Evolutionary conservation across 1,284 basidiomycete genomes (phyloP).

Genomic region (Trametes sp.): DNA sequence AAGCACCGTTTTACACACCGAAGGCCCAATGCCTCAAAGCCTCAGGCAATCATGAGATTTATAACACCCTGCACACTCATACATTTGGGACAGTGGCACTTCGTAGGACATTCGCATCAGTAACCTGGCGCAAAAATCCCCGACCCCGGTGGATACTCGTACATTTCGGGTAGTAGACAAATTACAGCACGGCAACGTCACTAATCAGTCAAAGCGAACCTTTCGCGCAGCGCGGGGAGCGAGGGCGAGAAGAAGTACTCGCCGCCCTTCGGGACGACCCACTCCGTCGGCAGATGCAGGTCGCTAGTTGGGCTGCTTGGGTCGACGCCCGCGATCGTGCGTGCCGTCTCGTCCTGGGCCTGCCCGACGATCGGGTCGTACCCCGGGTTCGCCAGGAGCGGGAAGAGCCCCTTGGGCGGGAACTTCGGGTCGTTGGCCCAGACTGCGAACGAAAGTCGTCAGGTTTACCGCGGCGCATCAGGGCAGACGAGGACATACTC

Average conservation of each 20-base stretch:
- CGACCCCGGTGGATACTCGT: too few relatives aligned
- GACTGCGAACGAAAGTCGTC: constrained; percentile 6
- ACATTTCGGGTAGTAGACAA: too few relatives aligned
- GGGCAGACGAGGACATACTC: constrained; percentile 22
- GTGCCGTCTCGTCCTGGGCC: constrained; percentile 27
- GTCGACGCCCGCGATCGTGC: constrained; percentile 50
- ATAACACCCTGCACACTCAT: too few relatives aligned
- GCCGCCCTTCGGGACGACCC: constrained; percentile 48
- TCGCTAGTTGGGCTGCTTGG: constrained; percentile 44
- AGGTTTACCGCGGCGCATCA: background rate
- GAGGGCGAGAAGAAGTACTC: constrained; percentile 55
- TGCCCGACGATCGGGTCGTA: constrained; percentile 56
- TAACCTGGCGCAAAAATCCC: too few relatives aligned
- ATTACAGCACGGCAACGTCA: too few relatives aligned
- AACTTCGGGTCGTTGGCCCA: constrained; percentile 44
- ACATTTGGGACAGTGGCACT: too few relatives aligned
- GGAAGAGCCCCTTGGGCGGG: constrained; percentile 31
- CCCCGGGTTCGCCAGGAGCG: constrained; percentile 21
- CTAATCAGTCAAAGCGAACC: constrained; percentile 15
- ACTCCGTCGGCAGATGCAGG: constrained; percentile 37
- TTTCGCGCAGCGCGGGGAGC: constrained; percentile 43
- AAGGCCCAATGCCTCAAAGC: too few relatives aligned
- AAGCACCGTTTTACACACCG: too few relatives aligned
- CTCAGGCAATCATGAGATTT: too few relatives aligned
- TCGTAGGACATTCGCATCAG: too few relatives aligned